A percentile compares a stretch with the other conserved stretches of the same genome.
Conservation (phyloP, 1,284 basidiomycete genomes). For the Takashimella koratensis region DNA sequence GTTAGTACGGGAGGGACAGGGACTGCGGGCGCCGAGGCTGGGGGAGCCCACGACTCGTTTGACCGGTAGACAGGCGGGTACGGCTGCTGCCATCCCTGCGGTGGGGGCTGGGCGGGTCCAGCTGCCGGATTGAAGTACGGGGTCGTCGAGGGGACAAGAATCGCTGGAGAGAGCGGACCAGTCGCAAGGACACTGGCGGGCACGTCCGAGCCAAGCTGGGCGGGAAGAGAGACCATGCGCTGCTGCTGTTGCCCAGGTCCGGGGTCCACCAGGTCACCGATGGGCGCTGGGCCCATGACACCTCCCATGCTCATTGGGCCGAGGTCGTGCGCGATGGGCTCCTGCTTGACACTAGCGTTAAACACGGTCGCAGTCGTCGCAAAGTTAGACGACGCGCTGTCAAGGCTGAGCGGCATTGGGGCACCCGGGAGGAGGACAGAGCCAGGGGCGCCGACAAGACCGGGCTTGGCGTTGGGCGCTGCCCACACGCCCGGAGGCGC, state of each 20-base stretch:
- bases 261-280: not conserved
- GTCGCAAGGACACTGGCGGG: not conserved
- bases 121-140: not conserved
- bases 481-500: too few relatives aligned
- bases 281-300: not conserved
- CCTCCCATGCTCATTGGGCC: too few relatives aligned
- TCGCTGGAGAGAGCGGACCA: not conserved
- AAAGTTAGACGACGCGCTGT: not conserved
- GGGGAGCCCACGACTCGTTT: not conserved
- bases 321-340: not conserved
- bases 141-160: not conserved
- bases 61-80: not conserved
- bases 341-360: not conserved
- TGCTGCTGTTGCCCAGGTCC: not conserved
- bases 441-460: too few relatives aligned
- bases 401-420: too few relatives aligned
- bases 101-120: not conserved
- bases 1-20: not conserved
- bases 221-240: not conserved
- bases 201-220: not conserved
- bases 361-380: not conserved
- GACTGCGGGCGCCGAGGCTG: not conserved
- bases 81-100: not conserved
- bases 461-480: too few relatives aligned
- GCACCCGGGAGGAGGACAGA: too few relatives aligned